A percentile compares a stretch with the other conserved stretches of the same genome.
These are phyloP conservation scores for Penicillium cataractarum DNA, from an alignment of 495 filamentous ascomycete genomes.

Conservation along the genomic window DNA sequence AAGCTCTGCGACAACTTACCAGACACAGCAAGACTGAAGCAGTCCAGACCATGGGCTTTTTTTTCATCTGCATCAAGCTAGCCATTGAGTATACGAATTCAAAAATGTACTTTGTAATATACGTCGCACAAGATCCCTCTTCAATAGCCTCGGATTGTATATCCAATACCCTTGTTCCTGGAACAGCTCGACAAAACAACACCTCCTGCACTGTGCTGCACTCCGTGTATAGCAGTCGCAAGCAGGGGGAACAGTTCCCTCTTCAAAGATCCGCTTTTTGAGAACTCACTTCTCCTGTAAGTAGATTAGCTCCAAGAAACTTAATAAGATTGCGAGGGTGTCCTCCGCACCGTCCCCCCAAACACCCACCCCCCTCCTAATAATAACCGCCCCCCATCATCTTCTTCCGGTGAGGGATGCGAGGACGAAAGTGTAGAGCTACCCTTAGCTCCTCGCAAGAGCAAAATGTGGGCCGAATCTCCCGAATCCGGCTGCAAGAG, in stretches of 20 bases:
- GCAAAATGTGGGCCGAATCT: constrained; percentile 2
- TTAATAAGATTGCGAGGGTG: constrained; percentile 4
- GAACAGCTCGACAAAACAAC: not conserved
- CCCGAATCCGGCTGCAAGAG: constrained; percentile 8
- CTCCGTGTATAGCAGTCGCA: too few relatives aligned
- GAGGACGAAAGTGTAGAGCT: not conserved
- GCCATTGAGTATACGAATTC: not conserved
- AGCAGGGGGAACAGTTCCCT: not conserved
- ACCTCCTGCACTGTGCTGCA: too few relatives aligned
- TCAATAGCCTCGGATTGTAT: too few relatives aligned
- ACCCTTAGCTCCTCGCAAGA: not conserved
- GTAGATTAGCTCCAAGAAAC: not conserved
- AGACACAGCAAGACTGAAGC: not conserved
- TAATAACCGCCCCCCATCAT: constrained; percentile 1
- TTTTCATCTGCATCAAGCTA: not conserved
- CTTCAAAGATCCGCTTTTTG: not conserved
- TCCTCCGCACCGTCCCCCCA: constrained; percentile 1
- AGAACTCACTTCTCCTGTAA: not conserved
- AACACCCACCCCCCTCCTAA: not conserved
- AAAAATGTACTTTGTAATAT: not conserved
- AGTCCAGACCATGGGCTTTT: constrained; percentile 1
- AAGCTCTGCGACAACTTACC: not conserved
- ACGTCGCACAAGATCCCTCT: not conserved
- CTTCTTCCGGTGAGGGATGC: not conserved
- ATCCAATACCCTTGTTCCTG: not conserved